A percentile compares a stretch with the other conserved stretches of the same genome.
Evolutionary conservation across 331 rosid species (phyloP).

Genomic region (Malus hybrid): DNA sequence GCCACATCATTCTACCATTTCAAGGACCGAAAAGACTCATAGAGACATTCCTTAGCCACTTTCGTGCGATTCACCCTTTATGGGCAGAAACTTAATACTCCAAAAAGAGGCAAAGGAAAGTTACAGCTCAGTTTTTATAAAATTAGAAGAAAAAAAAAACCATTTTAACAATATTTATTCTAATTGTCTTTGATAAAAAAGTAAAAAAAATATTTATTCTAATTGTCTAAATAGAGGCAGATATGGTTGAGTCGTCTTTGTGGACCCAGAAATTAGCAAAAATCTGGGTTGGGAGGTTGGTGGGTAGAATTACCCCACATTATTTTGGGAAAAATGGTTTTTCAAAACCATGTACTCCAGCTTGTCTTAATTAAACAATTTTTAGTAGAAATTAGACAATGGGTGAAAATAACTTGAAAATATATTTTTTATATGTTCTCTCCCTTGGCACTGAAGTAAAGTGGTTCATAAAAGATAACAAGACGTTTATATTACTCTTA

Average conservation of each 20-base stretch:
- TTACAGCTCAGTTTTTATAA: background rate
- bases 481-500: background rate
- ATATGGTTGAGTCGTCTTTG: background rate
- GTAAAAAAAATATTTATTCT: background rate
- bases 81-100: background rate
- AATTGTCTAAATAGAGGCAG: background rate
- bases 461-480: background rate
- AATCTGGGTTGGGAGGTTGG: background rate
- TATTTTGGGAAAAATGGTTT: background rate
- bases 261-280: background rate
- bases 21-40: too few relatives aligned
- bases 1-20: too few relatives aligned
- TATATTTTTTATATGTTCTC: background rate
- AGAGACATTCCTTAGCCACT: too few relatives aligned
- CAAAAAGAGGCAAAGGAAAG: too few relatives aligned
- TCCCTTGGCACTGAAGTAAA: slow-evolving; percentile 3
- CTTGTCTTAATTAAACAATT: background rate
- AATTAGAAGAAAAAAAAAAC: too few relatives aligned
- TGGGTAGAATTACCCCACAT: background rate
- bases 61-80: too few relatives aligned
- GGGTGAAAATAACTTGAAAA: background rate
- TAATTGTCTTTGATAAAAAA: too few relatives aligned
- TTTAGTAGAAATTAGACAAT: background rate
- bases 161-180: too few relatives aligned
- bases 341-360: background rate